These are phyloP conservation scores for Colletotrichum tamarilloi DNA, from an alignment of 2,329 filamentous ascomycete species.

Conservation along the genomic window DNA sequence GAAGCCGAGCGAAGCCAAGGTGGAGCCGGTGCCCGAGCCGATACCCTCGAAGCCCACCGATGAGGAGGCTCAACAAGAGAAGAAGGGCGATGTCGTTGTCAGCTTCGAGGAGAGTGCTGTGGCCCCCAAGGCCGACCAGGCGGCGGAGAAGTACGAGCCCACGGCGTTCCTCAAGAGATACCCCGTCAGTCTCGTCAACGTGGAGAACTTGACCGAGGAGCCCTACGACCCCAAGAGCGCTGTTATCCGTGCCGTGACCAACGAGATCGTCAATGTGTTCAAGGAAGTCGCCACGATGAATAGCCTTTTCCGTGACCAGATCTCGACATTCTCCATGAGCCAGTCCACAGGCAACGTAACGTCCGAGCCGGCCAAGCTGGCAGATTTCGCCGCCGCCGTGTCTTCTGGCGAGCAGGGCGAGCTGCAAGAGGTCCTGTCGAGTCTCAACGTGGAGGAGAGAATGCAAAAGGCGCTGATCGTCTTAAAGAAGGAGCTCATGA, in stretches of 20 bases:
- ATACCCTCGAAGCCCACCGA: slow-evolving; percentile 65
- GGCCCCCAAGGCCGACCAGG: slow-evolving; percentile 65
- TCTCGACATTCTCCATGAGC: slow-evolving; percentile 96
- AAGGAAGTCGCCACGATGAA: slow-evolving; percentile 97
- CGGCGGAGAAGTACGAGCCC: slow-evolving; percentile 77
- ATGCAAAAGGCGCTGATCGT: slow-evolving; percentile 92
- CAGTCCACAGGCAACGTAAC: slow-evolving; percentile 95
- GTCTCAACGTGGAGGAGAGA: slow-evolving; percentile 90
- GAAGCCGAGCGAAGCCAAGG: slow-evolving; percentile 63
- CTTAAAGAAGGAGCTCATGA: slow-evolving; percentile 98
- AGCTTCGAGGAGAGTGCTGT: slow-evolving; percentile 90
- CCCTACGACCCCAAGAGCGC: slow-evolving; percentile 90
- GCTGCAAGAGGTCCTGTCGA: slow-evolving; percentile 89
- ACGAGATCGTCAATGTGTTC: slow-evolving; percentile 98
- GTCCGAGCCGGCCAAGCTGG: slow-evolving; percentile 92
- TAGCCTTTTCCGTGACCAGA: slow-evolving; percentile 94
- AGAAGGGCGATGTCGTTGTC: slow-evolving; percentile 93
- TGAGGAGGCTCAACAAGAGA: slow-evolving; percentile 68
- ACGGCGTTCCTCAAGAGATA: slow-evolving; percentile 93
- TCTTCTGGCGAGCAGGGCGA: slow-evolving; percentile 94
- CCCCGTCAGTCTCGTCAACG: slow-evolving; percentile 92
- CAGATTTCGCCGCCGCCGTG: slow-evolving; percentile 96
- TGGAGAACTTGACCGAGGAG: slow-evolving; percentile 91
- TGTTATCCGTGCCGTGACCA: slow-evolving; percentile 90
- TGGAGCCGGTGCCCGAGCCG: slow-evolving; percentile 65